Evolutionary conservation across 2,329 filamentous ascomycete species (phyloP).

Genomic region (Xylaria sp.): DNA sequence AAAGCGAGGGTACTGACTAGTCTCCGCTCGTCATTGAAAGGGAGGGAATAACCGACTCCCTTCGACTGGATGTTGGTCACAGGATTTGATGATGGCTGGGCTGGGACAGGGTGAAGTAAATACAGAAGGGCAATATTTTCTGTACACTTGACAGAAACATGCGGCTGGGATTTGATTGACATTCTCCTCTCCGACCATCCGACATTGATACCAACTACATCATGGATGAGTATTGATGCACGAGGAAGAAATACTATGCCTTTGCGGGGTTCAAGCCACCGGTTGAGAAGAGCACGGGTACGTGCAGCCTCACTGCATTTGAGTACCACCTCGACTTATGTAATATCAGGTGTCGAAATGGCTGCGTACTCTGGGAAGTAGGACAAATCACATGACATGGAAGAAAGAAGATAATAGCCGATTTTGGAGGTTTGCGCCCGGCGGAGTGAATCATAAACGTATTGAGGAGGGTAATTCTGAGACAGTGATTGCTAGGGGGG

Average conservation of each 20-base stretch:
- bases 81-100: constrained; percentile 36
- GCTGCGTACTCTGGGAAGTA: background rate
- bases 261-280: constrained; percentile 20
- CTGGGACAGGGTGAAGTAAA: constrained; percentile 46
- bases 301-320: constrained; percentile 14
- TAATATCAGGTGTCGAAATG: constrained; percentile 5
- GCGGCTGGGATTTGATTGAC: constrained; percentile 6
- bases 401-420: background rate
- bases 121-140: constrained; percentile 47
- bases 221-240: background rate
- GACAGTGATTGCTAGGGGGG: background rate
- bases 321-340: background rate
- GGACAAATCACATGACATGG: constrained; percentile 23
- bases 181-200: background rate
- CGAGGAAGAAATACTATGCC: background rate
- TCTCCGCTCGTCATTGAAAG: constrained; percentile 50
- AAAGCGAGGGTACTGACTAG: constrained; percentile 50
- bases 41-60: constrained; percentile 42
- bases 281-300: background rate
- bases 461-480: background rate
- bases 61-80: constrained; percentile 16
- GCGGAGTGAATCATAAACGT: background rate
- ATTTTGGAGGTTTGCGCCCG: background rate
- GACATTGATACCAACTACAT: background rate
- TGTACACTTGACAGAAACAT: constrained; percentile 37